Evolutionary conservation across 1,284 basidiomycete genomes (phyloP).

Genomic region (Marasmius sp.): DNA sequence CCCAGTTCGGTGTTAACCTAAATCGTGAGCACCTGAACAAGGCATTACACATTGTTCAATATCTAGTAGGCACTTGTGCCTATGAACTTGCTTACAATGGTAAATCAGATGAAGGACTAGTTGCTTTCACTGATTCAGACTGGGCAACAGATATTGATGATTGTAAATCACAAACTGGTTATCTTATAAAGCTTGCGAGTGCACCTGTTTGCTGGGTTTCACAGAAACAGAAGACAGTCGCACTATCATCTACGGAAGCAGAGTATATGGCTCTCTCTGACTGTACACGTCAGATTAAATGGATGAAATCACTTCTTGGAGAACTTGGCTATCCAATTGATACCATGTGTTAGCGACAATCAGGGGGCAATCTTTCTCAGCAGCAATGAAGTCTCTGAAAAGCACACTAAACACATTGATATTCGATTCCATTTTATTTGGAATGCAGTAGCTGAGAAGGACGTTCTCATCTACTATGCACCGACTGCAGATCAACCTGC

Average conservation of each 20-base stretch:
- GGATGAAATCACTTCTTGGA: conserved; percentile 12
- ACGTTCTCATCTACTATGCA: conserved; percentile 14
- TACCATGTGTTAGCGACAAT: conserved; percentile 33
- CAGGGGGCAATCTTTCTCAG: conserved; percentile 32
- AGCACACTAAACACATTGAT: conserved; percentile 40
- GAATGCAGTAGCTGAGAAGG: conserved; percentile 23
- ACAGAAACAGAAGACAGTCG: conserved; percentile 23
- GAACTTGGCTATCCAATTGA: conserved; percentile 19
- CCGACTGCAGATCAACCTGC: conserved; percentile 22
- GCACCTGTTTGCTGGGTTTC: conserved; percentile 25
- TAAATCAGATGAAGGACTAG: neutral
- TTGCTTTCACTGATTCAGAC: conserved; percentile 25
- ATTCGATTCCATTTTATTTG: conserved; percentile 35
- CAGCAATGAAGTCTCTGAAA: conserved; percentile 26
- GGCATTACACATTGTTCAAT: conserved; percentile 20
- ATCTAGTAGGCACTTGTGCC: conserved; percentile 22
- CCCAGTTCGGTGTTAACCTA: conserved; percentile 5
- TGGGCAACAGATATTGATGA: conserved; percentile 21
- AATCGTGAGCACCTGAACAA: neutral
- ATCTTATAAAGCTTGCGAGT: conserved; percentile 19
- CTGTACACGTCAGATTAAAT: conserved; percentile 17
- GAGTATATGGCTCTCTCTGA: conserved; percentile 31
- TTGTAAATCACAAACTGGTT: conserved; percentile 22
- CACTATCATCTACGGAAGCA: conserved; percentile 31
- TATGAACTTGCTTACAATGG: conserved; percentile 22